Percentiles rank a stretch among this genome's conserved stretches.
phyloP scores from a whole-genome alignment of 768 basidiomycete genomes.

The Russula emetica region DNA sequence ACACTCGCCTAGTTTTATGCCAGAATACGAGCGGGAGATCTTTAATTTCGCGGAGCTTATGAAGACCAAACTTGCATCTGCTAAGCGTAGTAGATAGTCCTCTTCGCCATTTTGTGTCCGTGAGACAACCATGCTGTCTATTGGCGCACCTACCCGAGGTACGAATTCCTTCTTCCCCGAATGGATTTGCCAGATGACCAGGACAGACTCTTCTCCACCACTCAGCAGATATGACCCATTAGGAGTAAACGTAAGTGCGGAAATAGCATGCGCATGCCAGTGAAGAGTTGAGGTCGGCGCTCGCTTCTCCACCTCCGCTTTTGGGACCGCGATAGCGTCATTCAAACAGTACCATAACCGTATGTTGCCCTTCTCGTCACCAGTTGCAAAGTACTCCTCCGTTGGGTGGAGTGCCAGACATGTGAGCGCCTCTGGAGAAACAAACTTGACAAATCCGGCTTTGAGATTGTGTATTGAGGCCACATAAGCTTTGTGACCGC shows the following conservation, averaged over 20 bases:
- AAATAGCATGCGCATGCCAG: conserved; percentile 96
- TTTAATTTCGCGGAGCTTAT: conserved; percentile 68
- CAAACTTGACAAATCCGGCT: conserved; percentile 76
- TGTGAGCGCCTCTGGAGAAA: conserved; percentile 73
- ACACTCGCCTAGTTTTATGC: conserved; percentile 69
- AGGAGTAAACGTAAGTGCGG: conserved; percentile 77
- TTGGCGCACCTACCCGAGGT: conserved; percentile 85
- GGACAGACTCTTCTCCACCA: conserved; percentile 90
- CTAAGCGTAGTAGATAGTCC: conserved; percentile 79
- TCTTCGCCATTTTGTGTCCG: conserved; percentile 57
- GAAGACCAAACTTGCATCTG: conserved; percentile 77
- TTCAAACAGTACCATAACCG: conserved; percentile 91
- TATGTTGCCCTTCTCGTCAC: conserved; percentile 80
- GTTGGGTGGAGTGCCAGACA: conserved; percentile 84
- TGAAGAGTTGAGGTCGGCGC: conserved; percentile 84
- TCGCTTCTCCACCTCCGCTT: conserved; percentile 65
- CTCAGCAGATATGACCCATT: conserved; percentile 92
- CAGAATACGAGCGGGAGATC: conserved; percentile 65
- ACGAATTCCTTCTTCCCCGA: conserved; percentile 87
- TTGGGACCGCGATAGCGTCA: conserved; percentile 45
- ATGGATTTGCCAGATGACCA: conserved; percentile 97
- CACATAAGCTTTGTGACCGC: conserved; percentile 75
- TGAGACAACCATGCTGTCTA: conserved; percentile 62
- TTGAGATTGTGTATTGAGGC: conserved; percentile 52
- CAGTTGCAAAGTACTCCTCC: conserved; percentile 94